Percentiles rank a stretch among this genome's conserved stretches.
Conservation (phyloP, 768 basidiomycete genomes). For the Fistulinella prunicolor region DNA sequence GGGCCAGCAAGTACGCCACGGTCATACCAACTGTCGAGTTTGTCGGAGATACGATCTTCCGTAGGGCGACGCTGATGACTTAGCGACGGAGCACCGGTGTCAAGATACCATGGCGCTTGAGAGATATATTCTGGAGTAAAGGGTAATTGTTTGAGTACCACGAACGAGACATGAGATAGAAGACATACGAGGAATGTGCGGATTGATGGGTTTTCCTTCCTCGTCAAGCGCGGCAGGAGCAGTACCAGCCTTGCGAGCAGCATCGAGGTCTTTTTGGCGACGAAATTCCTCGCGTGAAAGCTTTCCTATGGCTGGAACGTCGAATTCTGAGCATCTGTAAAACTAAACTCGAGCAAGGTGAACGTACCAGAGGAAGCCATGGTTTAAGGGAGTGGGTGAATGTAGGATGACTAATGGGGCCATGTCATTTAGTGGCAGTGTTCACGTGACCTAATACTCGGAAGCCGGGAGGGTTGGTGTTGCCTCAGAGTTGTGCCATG, state of each 20-base stretch:
- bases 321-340: neutral
- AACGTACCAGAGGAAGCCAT: slow-evolving; percentile 30
- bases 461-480: too few species aligned
- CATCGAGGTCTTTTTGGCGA: slow-evolving; percentile 94
- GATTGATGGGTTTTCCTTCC: slow-evolving; percentile 94
- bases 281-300: slow-evolving; percentile 93
- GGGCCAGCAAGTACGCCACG: slow-evolving; percentile 82
- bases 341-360: neutral
- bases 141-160: neutral
- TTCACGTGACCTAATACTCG: too few species aligned
- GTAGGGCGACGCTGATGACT: slow-evolving; percentile 85
- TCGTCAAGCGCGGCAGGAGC: slow-evolving; percentile 95
- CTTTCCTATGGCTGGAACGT: slow-evolving; percentile 58
- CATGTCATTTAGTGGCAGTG: slow-evolving; percentile 1
- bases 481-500: too few species aligned
- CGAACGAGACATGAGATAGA: neutral
- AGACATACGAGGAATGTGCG: slow-evolving; percentile 94
- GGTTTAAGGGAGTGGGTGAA: neutral
- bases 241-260: slow-evolving; percentile 97
- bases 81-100: slow-evolving; percentile 89
- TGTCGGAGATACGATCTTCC: slow-evolving; percentile 55
- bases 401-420: neutral
- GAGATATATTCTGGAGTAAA: slow-evolving; percentile 83
- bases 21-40: slow-evolving; percentile 90
- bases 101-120: slow-evolving; percentile 98